Conservation (phyloP, 2,329 filamentous ascomycete genomes). For the Emmonsiellopsis sp. region DNA sequence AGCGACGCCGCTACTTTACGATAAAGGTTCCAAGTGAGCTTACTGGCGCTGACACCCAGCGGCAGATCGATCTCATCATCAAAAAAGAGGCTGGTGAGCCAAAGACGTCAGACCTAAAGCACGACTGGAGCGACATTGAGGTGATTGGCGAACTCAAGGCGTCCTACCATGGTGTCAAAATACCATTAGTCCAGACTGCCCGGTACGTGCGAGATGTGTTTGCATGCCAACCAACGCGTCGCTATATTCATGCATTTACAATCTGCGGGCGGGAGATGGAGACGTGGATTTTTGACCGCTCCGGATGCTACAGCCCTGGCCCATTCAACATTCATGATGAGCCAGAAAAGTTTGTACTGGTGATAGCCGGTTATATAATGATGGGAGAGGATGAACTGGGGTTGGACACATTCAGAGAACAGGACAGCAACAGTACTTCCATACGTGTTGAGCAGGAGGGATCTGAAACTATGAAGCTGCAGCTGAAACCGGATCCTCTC, state of each 20-base stretch:
- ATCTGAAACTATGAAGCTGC: neutral
- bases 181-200: slow-evolving; percentile 10
- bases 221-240: slow-evolving; percentile 18
- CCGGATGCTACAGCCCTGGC: neutral
- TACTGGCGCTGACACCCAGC: slow-evolving; percentile 8
- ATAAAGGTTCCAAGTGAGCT: slow-evolving; percentile 2
- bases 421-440: slow-evolving; percentile 5
- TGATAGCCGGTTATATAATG: slow-evolving; percentile 19
- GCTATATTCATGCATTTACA: slow-evolving; percentile 23
- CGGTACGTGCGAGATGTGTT: slow-evolving; percentile 11
- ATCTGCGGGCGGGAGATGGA: slow-evolving; percentile 15
- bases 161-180: slow-evolving; percentile 1
- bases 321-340: slow-evolving; percentile 22
- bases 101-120: neutral
- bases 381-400: slow-evolving; percentile 22
- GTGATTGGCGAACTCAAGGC: slow-evolving; percentile 13
- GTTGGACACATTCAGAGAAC: slow-evolving; percentile 20
- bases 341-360: slow-evolving; percentile 19
- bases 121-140: slow-evolving; percentile 14
- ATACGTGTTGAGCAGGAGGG: neutral
- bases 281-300: slow-evolving; percentile 22
- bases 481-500: slow-evolving; percentile 1
- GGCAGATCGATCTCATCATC: slow-evolving; percentile 14
- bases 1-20: slow-evolving; percentile 9
- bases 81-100: slow-evolving; percentile 4